phyloP scores from a whole-genome alignment of 495 filamentous ascomycete species.

The Baudoinia panamericana region DNA sequence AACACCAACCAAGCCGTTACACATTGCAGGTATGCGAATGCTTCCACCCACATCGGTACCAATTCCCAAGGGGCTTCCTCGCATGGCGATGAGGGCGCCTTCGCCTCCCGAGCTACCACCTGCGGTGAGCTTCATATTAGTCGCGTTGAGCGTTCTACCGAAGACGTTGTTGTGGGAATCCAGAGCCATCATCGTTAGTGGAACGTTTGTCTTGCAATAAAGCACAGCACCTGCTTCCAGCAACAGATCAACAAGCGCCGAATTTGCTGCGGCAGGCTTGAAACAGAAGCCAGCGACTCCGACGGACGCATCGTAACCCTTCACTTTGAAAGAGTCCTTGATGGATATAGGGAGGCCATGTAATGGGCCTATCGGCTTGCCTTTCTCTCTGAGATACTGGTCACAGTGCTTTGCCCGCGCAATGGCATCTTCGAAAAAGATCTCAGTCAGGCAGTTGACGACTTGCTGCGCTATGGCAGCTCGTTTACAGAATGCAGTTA shows the following conservation, averaged over 20 bases:
- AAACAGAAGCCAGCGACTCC: constrained; percentile 27
- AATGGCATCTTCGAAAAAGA: constrained; percentile 28
- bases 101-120: constrained; percentile 52
- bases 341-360: constrained; percentile 31
- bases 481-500: constrained; percentile 47
- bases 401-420: constrained; percentile 26
- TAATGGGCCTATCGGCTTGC: constrained; percentile 26
- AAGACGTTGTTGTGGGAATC: constrained; percentile 34
- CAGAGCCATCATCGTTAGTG: constrained; percentile 32
- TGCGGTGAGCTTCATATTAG: constrained; percentile 30
- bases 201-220: constrained; percentile 35
- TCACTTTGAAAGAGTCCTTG: constrained; percentile 31
- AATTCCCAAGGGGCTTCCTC: constrained; percentile 28
- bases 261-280: constrained; percentile 21
- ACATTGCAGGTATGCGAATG: constrained; percentile 52
- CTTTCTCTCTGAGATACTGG: constrained; percentile 18
- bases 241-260: constrained; percentile 27
- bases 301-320: constrained; percentile 27
- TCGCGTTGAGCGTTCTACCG: constrained; percentile 31
- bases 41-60: constrained; percentile 61
- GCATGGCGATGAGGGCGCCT: constrained; percentile 30
- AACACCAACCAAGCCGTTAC: constrained; percentile 49
- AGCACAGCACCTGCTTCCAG: constrained; percentile 30
- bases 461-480: constrained; percentile 31
- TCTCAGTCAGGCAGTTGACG: constrained; percentile 33